A percentile compares a stretch with the other conserved stretches of the same genome.
Evolutionary conservation across 768 basidiomycete genomes (phyloP).

Genomic region (Paxillus involutus): DNA sequence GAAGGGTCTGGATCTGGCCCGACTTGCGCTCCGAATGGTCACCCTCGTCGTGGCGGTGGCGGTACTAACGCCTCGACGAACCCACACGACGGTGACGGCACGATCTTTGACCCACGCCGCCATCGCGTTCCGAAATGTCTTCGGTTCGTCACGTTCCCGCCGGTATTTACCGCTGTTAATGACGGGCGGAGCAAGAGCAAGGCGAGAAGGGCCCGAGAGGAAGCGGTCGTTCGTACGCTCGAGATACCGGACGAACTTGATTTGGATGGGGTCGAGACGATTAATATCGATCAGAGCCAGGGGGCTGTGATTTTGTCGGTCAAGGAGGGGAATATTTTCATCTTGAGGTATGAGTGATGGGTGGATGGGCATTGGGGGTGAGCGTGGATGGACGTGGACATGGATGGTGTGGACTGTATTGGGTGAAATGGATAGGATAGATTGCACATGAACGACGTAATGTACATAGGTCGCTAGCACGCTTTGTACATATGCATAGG

Average conservation of each 20-base stretch:
- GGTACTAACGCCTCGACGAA: constrained; percentile 8
- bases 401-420: not conserved
- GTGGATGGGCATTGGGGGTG: not conserved
- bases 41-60: not conserved
- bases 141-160: constrained; percentile 71
- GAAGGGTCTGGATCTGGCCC: constrained; percentile 1
- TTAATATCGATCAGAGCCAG: constrained; percentile 77
- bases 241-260: constrained; percentile 66
- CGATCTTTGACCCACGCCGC: constrained; percentile 25
- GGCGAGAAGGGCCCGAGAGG: constrained; percentile 29
- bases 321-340: constrained; percentile 68
- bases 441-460: too few relatives aligned
- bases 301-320: constrained; percentile 71
- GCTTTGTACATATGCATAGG: too few relatives aligned
- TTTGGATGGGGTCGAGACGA: constrained; percentile 65
- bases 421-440: too few relatives aligned
- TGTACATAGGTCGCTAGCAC: too few relatives aligned
- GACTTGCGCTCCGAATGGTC: constrained; percentile 4
- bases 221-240: constrained; percentile 56
- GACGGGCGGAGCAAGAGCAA: constrained; percentile 19
- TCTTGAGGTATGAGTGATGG: constrained; percentile 58
- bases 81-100: constrained; percentile 14
- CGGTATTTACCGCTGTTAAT: constrained; percentile 32
- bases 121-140: constrained; percentile 47
- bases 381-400: not conserved